Base-by-base conservation (phyloP, 768 basidiomycete species). In the Termitomyces sp. region DNA sequence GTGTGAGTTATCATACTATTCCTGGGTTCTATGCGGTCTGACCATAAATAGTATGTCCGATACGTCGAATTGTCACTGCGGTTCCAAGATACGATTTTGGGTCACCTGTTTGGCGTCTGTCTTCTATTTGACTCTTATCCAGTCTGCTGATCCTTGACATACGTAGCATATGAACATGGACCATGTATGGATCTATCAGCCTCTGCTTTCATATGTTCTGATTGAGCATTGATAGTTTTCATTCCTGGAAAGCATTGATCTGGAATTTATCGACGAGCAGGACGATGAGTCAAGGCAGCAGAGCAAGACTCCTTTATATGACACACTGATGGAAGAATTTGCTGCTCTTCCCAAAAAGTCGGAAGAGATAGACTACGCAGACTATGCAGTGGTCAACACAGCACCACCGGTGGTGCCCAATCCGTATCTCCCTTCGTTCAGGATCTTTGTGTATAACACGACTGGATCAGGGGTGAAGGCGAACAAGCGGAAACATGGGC, bases 81-180 rank as follows among this genome's bases (percentile, higher is more conserved):
- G 56, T 95, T 81, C 70, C 92, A 94, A 66, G 92, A 94, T 66
- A 91, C 89, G 9, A 87, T 95, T 61, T 74, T 95, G 38, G 93
- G 92, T 1, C 90, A 92, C 71, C 71, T 94, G 33, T 94, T 78
- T 61, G 92, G 89, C 68, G 91, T 90, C 73, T 69, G 86, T 73
- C 14, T 30, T 59, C 66, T 63, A 42, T 38, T 50, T 53, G 43
- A 43, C 37, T 50, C 38, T 50, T 68, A 50, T 66, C 70, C 42
- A 63, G 66, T 38, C 70, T 62, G 56, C 69, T 65, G 71, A 65
- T 47, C 42, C 58, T 48, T 54, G 1, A 26, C 26, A 5, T 28
- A 41, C 31, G 43, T 57, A 87, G 85, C 87, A 93, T 69, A 88
- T 88, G 89, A 93, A 94, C 69, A 80, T 82, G 17, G 92, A 95